Evolutionary conservation across 2,329 filamentous ascomycete species (phyloP), one percentile per base, ranked within the genome.

Genomic region (Mariannaea sp.): DNA sequence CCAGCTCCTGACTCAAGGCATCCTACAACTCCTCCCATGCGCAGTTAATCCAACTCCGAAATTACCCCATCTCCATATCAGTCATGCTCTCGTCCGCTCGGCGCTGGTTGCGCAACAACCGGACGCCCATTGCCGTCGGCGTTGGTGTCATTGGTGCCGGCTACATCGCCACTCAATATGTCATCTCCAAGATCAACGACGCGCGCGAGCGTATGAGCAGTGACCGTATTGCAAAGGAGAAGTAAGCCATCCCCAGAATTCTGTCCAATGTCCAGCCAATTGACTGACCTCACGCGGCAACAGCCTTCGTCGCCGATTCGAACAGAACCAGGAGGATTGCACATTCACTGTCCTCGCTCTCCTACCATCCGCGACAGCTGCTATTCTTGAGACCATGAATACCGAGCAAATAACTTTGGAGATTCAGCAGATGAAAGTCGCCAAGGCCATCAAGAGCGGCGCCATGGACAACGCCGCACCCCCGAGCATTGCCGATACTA

Each of bases 291-390:
- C 20, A 3, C 8, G 9, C 10, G 40, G 46, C 30, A 35, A 22
- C 66, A 97, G 93, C 73, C 83, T 99, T 57, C 92, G 92, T 45
- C 89, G 94, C 54, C 89, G 94, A 68, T 99, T 99, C 75, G 91
- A 97, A 73, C 94, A 99, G 75, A 99, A 99, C 73, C 94, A 99
- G 71, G 93, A 96, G 71, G 94, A 99, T 74, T 99, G 94, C 75
- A 97, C 93, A 41, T 97, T 95, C 71, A 99, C 94, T 30, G 92
- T 97, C 38, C 86, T 97, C n/a, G 94, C 93, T 24, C 85, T 99
- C 49, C 82, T 99, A 8, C 94, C 94, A 4, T 96, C 93, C 27
- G 90, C 92, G 6, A 92, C 92, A 19, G 86, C 94, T 62, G 93
- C 95, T 70, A 88, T 99, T 65, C 79, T 97, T 66, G 86, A 90